phyloP scores from a whole-genome alignment of 2,329 filamentous ascomycete genomes.

The Bimuria novae-zelandiae region DNA sequence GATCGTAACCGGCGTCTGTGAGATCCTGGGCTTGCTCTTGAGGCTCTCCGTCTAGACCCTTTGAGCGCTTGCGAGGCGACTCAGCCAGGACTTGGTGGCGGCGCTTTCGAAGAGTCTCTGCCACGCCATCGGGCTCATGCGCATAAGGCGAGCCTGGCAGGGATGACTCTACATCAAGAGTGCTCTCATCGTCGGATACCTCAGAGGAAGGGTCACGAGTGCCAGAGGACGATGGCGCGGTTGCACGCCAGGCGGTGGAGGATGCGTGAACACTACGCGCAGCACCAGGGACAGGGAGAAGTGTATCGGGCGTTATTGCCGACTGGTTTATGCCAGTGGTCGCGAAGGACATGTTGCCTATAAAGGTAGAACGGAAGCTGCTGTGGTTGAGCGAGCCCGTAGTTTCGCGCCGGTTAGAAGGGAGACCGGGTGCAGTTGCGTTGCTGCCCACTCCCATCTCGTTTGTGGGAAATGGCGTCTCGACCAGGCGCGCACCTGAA shows the following conservation, averaged over 20 bases:
- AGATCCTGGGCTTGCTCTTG: neutral
- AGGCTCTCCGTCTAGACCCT: neutral
- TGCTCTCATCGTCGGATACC: neutral
- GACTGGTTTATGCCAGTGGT: neutral
- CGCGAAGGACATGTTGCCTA: neutral
- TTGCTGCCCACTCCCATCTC: no score
- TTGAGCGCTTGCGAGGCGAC: neutral
- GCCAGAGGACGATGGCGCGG: neutral
- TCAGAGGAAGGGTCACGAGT: no score
- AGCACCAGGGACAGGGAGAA: neutral
- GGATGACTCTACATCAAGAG: neutral
- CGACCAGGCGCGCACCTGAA: no score
- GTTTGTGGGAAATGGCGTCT: neutral
- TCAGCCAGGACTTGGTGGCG: neutral
- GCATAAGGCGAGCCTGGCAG: neutral
- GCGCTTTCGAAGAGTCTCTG: neutral
- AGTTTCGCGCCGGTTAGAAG: neutral
- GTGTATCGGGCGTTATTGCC: neutral
- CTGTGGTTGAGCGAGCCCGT: neutral
- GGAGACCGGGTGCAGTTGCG: neutral
- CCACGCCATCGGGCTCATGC: neutral
- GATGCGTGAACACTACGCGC: neutral
- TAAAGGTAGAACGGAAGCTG: no score
- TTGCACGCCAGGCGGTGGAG: neutral
- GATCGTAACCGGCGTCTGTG: neutral